A percentile compares a stretch with the other conserved stretches of the same genome.
Conservation (phyloP, 768 basidiomycete genomes). For the Lactarius vividus region DNA sequence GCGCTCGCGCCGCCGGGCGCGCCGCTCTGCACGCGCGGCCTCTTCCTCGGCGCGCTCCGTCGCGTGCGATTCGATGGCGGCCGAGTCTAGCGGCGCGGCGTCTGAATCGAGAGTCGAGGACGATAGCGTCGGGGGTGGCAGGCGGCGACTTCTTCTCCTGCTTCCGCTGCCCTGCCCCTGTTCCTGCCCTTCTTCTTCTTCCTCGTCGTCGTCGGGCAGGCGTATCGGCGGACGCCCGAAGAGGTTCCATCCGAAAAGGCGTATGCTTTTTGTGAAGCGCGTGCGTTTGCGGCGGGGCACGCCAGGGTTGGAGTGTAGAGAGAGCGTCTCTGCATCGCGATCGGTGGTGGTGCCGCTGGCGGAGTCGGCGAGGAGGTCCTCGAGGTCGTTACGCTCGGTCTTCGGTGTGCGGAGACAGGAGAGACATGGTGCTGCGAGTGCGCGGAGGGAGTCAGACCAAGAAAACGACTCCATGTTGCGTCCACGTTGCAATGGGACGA, state of each 20-base stretch:
- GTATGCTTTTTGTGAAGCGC: slow-evolving; percentile 41
- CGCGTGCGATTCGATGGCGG: slow-evolving; percentile 48
- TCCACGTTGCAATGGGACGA: slow-evolving; percentile 12
- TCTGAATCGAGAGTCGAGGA: slow-evolving; percentile 64
- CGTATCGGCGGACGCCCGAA: slow-evolving; percentile 65
- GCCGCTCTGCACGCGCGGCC: slow-evolving; percentile 46
- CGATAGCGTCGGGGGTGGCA: slow-evolving; percentile 30
- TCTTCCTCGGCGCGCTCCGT: slow-evolving; percentile 33
- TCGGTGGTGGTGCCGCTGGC: slow-evolving; percentile 43
- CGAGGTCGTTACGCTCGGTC: slow-evolving; percentile 40
- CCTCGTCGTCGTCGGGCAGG: slow-evolving; percentile 56
- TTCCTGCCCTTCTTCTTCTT: slow-evolving; percentile 28
- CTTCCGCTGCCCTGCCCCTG: neutral
- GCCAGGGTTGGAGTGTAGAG: slow-evolving; percentile 63
- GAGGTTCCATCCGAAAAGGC: slow-evolving; percentile 62
- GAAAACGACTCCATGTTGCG: slow-evolving; percentile 48
- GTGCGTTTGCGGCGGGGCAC: slow-evolving; percentile 27
- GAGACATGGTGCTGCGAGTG: slow-evolving; percentile 57
- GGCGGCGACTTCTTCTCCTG: slow-evolving; percentile 5
- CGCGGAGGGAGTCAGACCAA: slow-evolving; percentile 59
- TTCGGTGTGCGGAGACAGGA: slow-evolving; percentile 47
- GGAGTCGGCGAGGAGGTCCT: slow-evolving; percentile 48
- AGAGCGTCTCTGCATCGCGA: slow-evolving; percentile 55
- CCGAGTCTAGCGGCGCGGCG: slow-evolving; percentile 60
- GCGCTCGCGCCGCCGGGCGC: slow-evolving; percentile 44